Evolutionary conservation across 768 basidiomycete species (phyloP).

Genomic region (Pseudohyphozyma bogoriensis): DNA sequence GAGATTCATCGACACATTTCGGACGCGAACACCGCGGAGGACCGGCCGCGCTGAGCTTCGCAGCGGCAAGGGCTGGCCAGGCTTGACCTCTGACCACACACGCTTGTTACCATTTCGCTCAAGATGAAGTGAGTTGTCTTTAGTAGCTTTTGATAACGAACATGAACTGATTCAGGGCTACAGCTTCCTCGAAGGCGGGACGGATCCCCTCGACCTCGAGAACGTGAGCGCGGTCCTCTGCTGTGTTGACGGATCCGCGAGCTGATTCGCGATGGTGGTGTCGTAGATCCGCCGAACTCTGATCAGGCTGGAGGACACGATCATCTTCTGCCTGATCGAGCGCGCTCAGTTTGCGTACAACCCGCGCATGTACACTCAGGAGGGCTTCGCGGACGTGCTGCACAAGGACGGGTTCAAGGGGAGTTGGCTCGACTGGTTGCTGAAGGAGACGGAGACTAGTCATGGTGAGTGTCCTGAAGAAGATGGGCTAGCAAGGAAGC

Average conservation of each 20-base stretch:
- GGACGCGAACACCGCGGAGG: too few relatives aligned
- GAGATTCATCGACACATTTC: too few relatives aligned
- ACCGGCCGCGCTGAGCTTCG: too few relatives aligned
- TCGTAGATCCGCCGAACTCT: slow-evolving; percentile 70
- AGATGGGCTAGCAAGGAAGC: not conserved
- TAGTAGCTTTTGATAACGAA: too few relatives aligned
- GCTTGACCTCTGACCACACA: too few relatives aligned
- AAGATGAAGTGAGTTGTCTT: too few relatives aligned
- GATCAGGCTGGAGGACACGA: slow-evolving; percentile 88
- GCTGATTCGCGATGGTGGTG: too few relatives aligned
- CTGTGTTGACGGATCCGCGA: not conserved
- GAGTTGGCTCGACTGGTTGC: slow-evolving; percentile 95
- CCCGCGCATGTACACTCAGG: slow-evolving; percentile 66
- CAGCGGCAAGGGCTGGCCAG: too few relatives aligned
- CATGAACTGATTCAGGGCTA: too few relatives aligned
- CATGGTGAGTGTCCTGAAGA: slow-evolving; percentile 61
- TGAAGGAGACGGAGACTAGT: slow-evolving; percentile 87
- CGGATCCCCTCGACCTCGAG: slow-evolving; percentile 25
- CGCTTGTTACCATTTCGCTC: too few relatives aligned
- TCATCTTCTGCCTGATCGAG: slow-evolving; percentile 93
- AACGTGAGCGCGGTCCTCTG: not conserved
- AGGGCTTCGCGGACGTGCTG: slow-evolving; percentile 60
- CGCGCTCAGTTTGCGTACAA: slow-evolving; percentile 95
- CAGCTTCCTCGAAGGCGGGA: slow-evolving; percentile 13
- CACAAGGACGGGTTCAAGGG: slow-evolving; percentile 62